Percentiles rank a stretch among this genome's conserved stretches.
These are phyloP conservation scores for Geranium incanum DNA, from an alignment of 441 rosid genomes.

Conservation along the genomic window DNA sequence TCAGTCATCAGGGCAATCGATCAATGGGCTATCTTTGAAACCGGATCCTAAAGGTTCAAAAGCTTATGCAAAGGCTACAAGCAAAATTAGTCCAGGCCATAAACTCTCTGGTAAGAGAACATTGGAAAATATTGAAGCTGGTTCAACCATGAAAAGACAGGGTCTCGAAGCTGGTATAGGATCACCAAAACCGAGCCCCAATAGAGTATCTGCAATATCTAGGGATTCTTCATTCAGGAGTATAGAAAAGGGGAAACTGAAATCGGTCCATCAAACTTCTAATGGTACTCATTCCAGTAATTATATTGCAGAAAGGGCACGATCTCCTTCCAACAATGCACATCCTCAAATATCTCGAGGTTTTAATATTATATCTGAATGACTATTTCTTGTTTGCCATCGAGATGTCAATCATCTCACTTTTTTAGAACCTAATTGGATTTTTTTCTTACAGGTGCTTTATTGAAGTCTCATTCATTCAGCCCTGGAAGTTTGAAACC, in stretches of 20 bases:
- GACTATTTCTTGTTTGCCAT: constrained; percentile 8
- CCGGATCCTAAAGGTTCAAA: constrained; percentile 39
- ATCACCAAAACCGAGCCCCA: constrained; percentile 53
- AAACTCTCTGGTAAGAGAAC: constrained; percentile 49
- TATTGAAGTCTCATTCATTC: constrained; percentile 72
- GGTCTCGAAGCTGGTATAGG: constrained; percentile 48
- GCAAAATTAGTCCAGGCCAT: constrained; percentile 23
- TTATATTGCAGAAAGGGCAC: constrained; percentile 38
- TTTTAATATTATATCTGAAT: constrained; percentile 16
- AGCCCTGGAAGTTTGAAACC: constrained; percentile 45
- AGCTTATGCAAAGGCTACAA: constrained; percentile 40
- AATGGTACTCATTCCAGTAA: constrained; percentile 28
- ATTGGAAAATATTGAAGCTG: constrained; percentile 46
- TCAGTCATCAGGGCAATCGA: neutral
- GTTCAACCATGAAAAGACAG: constrained; percentile 48
- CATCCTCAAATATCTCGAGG: constrained; percentile 53
- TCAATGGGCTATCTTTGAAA: constrained; percentile 15
- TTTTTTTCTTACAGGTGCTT: constrained; percentile 45
- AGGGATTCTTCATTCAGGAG: constrained; percentile 64
- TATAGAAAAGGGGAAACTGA: constrained; percentile 56
- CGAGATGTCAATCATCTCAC: neutral
- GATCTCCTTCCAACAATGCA: constrained; percentile 38
- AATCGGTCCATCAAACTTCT: constrained; percentile 41
- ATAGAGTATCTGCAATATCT: constrained; percentile 42
- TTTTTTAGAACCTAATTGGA: constrained; percentile 11